Conservation (phyloP, 495 filamentous ascomycete species). For the Penicillium mononematosum region DNA sequence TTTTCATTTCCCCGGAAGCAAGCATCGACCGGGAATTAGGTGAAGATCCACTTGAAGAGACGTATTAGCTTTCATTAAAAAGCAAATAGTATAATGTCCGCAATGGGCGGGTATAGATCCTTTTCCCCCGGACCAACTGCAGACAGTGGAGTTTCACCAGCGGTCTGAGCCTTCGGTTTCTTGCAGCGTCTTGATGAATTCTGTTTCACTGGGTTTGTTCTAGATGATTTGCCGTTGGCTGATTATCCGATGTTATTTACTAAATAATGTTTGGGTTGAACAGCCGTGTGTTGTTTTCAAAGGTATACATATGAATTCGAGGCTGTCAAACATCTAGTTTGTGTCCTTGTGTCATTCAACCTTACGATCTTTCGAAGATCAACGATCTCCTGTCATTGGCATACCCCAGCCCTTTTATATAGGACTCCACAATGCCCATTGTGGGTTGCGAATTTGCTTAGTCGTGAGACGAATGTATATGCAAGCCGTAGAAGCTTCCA, state of each 20-base stretch:
- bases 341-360: neutral
- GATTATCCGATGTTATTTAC: neutral
- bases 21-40: constrained; percentile 5
- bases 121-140: constrained; percentile 19
- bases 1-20: constrained; percentile 10
- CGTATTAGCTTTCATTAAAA: neutral
- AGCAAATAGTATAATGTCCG: neutral
- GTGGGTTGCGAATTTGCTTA: constrained; percentile 1
- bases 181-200: constrained; percentile 23
- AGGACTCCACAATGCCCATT: constrained; percentile 2
- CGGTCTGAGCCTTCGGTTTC: constrained; percentile 33
- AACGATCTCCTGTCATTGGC: neutral
- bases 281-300: neutral
- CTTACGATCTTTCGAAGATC: neutral
- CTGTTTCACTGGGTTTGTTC: constrained; percentile 12
- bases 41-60: neutral
- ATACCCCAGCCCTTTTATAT: neutral
- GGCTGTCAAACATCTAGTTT: neutral
- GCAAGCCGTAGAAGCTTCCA: constrained; percentile 12
- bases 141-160: constrained; percentile 28
- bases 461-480: constrained; percentile 7
- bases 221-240: constrained; percentile 5
- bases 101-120: constrained; percentile 12
- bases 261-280: constrained; percentile 3
- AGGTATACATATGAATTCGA: neutral